Percentiles rank a stretch among this genome's conserved stretches.
Evolutionary conservation across 1,139 yeast genomes (phyloP).

Genomic region (Scheffersomyces stambukii): DNA sequence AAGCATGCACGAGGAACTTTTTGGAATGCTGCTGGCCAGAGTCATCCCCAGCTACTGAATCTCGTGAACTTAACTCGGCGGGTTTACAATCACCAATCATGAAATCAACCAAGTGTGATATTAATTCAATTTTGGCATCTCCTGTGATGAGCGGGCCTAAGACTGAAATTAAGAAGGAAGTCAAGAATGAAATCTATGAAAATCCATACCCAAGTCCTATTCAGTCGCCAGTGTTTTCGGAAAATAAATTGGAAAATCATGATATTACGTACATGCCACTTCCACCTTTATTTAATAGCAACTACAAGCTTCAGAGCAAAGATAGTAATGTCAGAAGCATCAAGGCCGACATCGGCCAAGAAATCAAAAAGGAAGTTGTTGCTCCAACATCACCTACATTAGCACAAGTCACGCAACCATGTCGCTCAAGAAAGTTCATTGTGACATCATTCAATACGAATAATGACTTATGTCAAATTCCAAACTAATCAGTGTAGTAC

Average conservation of each 20-base stretch:
- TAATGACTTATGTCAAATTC: slow-evolving; percentile 23
- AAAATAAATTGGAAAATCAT: slow-evolving; percentile 8
- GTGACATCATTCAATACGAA: slow-evolving; percentile 23
- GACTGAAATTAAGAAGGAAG: slow-evolving; percentile 1
- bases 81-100: slow-evolving; percentile 6
- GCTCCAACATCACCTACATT: slow-evolving; percentile 3
- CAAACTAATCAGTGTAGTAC: slow-evolving; percentile 2
- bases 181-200: slow-evolving; percentile 3
- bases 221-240: slow-evolving; percentile 16
- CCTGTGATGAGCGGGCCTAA: slow-evolving; percentile 5
- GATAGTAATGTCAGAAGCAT: slow-evolving; percentile 13
- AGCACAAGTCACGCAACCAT: slow-evolving; percentile 1
- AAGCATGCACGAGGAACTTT: slow-evolving; percentile 45
- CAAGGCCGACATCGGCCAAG: slow-evolving; percentile 3
- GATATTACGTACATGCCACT: slow-evolving; percentile 12
- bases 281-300: slow-evolving; percentile 13
- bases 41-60: slow-evolving; percentile 4
- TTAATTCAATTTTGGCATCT: slow-evolving; percentile 10
- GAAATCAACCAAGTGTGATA: slow-evolving; percentile 12
- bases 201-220: slow-evolving; percentile 19
- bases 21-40: slow-evolving; percentile 46
- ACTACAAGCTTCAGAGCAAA: slow-evolving; percentile 11
- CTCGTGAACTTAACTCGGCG: slow-evolving; percentile 1
- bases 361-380: slow-evolving; percentile 1
- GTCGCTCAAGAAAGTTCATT: slow-evolving; percentile 13